Evolutionary conservation across 306 rosid species (phyloP).

Genomic region (Dryas drummondii): DNA sequence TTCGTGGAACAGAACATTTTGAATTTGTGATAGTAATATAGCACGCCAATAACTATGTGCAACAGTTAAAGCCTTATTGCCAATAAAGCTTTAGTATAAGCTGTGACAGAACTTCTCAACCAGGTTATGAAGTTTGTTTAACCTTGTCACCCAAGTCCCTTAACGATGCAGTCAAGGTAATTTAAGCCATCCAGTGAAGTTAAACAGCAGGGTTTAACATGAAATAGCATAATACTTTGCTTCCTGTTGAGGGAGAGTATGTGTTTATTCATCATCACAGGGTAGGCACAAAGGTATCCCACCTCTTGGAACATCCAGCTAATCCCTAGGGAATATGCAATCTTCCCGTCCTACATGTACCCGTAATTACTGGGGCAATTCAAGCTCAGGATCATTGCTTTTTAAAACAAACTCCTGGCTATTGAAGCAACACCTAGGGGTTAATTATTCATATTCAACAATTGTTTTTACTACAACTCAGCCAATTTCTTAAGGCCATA

Average conservation of each 20-base stretch:
- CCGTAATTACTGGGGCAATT: conserved; percentile 10
- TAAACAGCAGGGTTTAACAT: background rate
- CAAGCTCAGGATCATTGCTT: conserved; percentile 1
- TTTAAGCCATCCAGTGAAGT: conserved; percentile 13
- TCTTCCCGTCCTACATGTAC: background rate
- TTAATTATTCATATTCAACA: too few relatives aligned
- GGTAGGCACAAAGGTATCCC: conserved; percentile 1
- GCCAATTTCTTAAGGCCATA: background rate
- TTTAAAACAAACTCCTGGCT: background rate
- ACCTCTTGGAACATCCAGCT: background rate
- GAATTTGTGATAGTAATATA: too few relatives aligned
- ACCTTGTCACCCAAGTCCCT: background rate
- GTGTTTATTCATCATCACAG: background rate
- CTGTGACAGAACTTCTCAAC: conserved; percentile 6
- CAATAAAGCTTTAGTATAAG: background rate
- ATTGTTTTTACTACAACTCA: too few relatives aligned
- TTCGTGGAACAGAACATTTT: too few relatives aligned
- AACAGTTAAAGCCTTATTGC: too few relatives aligned
- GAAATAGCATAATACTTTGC: conserved; percentile 21
- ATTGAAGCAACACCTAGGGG: too few relatives aligned
- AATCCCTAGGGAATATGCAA: background rate
- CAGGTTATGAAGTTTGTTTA: background rate
- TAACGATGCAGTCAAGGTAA: conserved; percentile 10
- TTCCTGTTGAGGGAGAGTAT: conserved; percentile 11
- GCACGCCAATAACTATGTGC: too few relatives aligned